These are phyloP conservation scores for Mycosarcoma maydis DNA, from an alignment of 1,284 basidiomycete genomes.

Conservation along the genomic window DNA sequence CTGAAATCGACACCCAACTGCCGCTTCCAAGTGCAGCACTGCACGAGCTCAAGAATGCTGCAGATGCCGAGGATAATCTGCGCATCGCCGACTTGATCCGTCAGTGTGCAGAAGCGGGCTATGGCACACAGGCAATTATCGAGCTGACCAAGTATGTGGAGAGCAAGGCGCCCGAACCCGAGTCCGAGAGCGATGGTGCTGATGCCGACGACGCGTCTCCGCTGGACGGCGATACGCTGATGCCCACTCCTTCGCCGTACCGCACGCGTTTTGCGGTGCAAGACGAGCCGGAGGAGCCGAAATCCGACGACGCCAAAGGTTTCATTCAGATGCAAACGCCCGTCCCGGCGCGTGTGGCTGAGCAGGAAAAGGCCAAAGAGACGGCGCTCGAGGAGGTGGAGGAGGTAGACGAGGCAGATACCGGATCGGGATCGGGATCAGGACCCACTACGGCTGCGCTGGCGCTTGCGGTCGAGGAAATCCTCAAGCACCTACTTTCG, in stretches of 20 bases:
- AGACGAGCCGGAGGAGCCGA: conserved; percentile 23
- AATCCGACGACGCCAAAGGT: conserved; percentile 8
- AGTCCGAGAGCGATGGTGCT: conserved; percentile 5
- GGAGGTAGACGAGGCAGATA: conserved; percentile 2
- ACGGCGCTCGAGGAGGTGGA: background rate
- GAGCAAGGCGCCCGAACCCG: conserved; percentile 21
- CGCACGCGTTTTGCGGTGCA: conserved; percentile 27
- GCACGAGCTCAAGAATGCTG: conserved; percentile 33
- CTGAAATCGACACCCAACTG: conserved; percentile 22
- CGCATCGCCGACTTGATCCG: conserved; percentile 33
- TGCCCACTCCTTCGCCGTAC: conserved; percentile 34
- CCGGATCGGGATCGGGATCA: conserved; percentile 6
- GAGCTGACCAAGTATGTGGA: conserved; percentile 45
- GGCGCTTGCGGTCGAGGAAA: conserved; percentile 59
- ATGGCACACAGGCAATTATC: conserved; percentile 49
- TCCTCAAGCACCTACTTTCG: conserved; percentile 59
- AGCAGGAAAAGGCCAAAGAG: conserved; percentile 13
- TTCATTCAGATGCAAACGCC: conserved; percentile 32
- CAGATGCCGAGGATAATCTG: conserved; percentile 35
- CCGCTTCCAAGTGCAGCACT: conserved; percentile 21
- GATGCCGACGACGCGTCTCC: background rate
- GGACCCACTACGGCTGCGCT: conserved; percentile 40
- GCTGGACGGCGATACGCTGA: conserved; percentile 26
- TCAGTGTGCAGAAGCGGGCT: conserved; percentile 38
- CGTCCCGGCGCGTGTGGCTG: conserved; percentile 13